A percentile compares a stretch with the other conserved stretches of the same genome.
Conservation (phyloP, 257 asterid genomes). For the Solanum neorickii region DNA sequence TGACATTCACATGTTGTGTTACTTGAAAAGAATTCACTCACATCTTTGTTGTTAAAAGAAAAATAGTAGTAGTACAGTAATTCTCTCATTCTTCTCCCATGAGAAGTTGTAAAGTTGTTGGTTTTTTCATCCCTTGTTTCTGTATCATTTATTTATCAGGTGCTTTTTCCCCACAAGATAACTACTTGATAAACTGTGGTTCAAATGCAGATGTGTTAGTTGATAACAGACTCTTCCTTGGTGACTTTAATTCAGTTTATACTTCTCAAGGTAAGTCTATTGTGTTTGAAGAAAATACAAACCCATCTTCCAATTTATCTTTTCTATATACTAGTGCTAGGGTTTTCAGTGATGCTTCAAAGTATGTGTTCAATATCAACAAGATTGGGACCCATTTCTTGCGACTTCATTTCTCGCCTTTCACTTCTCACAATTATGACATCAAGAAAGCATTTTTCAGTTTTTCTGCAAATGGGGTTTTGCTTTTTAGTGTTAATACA, state of each 20-base stretch:
- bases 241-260: conserved; percentile 33
- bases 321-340: conserved; percentile 42
- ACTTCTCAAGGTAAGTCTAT: conserved; percentile 44
- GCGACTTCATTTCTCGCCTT: conserved; percentile 69
- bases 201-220: conserved; percentile 18
- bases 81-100: conserved; percentile 9
- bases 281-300: conserved; percentile 22
- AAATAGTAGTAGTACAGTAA: background rate
- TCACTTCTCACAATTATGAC: conserved; percentile 26
- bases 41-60: background rate
- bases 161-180: conserved; percentile 58
- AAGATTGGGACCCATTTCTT: conserved; percentile 52
- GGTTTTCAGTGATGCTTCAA: conserved; percentile 37
- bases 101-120: conserved; percentile 20
- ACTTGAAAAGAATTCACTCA: background rate
- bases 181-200: conserved; percentile 67
- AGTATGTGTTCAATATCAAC: conserved; percentile 33
- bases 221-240: conserved; percentile 49
- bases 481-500: conserved; percentile 22
- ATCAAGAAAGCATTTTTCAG: conserved; percentile 30
- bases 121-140: conserved; percentile 13
- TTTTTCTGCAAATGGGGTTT: conserved; percentile 50
- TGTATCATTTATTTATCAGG: conserved; percentile 11
- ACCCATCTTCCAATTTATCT: conserved; percentile 24
- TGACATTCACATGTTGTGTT: background rate